These are phyloP conservation scores for Cystobasidium slooffiae DNA, from an alignment of 1,284 basidiomycete genomes.

Conservation along the genomic window DNA sequence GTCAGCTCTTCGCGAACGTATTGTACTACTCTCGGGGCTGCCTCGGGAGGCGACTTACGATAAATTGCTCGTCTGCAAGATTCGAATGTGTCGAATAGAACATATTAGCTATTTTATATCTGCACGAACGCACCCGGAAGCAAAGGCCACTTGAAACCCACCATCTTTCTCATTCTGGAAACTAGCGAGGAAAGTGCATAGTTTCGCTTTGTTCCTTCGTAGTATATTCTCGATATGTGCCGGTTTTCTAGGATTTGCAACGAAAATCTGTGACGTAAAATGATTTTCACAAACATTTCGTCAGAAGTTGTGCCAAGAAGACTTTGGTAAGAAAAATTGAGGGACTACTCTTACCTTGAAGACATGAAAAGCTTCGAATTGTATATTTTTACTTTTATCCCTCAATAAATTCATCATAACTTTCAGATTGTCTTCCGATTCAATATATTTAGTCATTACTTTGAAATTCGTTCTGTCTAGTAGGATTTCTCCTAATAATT, in stretches of 20 bases:
- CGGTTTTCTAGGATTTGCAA: slow-evolving; percentile 98
- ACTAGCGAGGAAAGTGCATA: slow-evolving; percentile 82
- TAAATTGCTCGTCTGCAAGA: slow-evolving; percentile 86
- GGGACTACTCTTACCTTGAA: slow-evolving; percentile 77
- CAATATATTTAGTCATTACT: slow-evolving; percentile 98
- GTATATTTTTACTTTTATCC: slow-evolving; percentile 98
- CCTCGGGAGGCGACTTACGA: slow-evolving; percentile 60
- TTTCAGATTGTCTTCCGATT: slow-evolving; percentile 83
- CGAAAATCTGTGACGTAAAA: slow-evolving; percentile 77
- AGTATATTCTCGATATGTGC: slow-evolving; percentile 90
- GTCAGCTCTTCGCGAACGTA: not conserved
- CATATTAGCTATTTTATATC: not conserved
- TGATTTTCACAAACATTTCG: not conserved
- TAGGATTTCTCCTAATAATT: slow-evolving; percentile 95
- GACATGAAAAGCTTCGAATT: slow-evolving; percentile 99
- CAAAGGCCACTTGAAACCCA: not conserved
- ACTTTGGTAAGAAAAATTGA: not conserved
- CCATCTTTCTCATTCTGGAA: slow-evolving; percentile 87
- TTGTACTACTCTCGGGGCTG: not conserved
- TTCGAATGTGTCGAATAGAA: not conserved
- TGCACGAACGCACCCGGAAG: not conserved
- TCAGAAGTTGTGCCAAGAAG: not conserved
- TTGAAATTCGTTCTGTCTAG: slow-evolving; percentile 96
- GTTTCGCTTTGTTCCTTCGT: slow-evolving; percentile 88
- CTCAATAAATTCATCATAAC: slow-evolving; percentile 99